A percentile compares a stretch with the other conserved stretches of the same genome.
These are phyloP conservation scores for Chrysanthemum makinoi DNA, from an alignment of 129 eudicot genomes.

Conservation along the genomic window DNA sequence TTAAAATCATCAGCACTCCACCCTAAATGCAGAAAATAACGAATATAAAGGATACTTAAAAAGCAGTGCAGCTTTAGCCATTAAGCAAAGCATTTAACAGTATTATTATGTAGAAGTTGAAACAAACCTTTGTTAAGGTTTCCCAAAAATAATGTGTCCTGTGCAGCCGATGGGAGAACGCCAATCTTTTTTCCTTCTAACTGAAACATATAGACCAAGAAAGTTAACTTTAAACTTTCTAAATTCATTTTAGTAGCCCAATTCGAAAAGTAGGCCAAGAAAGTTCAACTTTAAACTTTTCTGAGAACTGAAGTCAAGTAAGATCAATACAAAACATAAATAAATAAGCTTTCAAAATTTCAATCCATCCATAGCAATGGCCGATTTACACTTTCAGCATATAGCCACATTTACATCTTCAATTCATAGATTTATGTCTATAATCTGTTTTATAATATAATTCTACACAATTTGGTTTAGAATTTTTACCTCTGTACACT, in stretches of 20 bases:
- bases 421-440: slow-evolving; percentile 1
- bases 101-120: background rate
- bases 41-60: slow-evolving; percentile 11
- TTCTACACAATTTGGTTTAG: background rate
- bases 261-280: slow-evolving; percentile 6
- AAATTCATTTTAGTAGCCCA: background rate
- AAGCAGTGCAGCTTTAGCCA: slow-evolving; percentile 1
- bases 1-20: slow-evolving; percentile 80
- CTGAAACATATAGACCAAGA: slow-evolving; percentile 48
- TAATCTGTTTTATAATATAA: background rate
- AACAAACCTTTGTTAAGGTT: slow-evolving; percentile 83
- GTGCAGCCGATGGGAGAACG: slow-evolving; percentile 78
- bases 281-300: slow-evolving; percentile 12
- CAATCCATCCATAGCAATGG: slow-evolving; percentile 1
- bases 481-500: background rate
- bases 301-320: background rate
- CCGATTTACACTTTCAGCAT: slow-evolving; percentile 5
- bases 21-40: slow-evolving; percentile 40
- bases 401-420: slow-evolving; percentile 13
- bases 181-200: slow-evolving; percentile 92
- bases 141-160: slow-evolving; percentile 77
- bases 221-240: slow-evolving; percentile 11
- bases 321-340: no score
- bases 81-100: slow-evolving; percentile 21
- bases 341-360: background rate